These are phyloP conservation scores for Viola odorata DNA, from an alignment of 345 rosid species.

Conservation along the genomic window DNA sequence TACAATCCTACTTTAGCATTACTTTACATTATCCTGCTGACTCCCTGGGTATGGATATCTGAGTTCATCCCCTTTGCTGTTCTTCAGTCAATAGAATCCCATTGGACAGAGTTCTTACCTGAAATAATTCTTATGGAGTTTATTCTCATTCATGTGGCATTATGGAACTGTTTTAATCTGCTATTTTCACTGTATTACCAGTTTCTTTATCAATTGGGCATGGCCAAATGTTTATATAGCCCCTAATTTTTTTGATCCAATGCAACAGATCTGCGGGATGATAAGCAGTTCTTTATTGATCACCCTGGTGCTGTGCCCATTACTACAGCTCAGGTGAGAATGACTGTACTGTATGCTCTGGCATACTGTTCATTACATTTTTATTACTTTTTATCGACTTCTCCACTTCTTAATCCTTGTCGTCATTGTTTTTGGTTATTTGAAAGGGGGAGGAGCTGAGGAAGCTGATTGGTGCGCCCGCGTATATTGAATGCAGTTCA, in stretches of 20 bases:
- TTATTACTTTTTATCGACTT: background rate
- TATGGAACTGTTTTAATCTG: too few species aligned
- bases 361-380: background rate
- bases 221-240: background rate
- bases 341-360: background rate
- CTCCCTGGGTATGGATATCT: too few species aligned
- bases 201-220: background rate
- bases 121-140: too few species aligned
- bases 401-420: background rate
- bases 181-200: background rate
- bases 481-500: slow-evolving; percentile 88
- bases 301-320: slow-evolving; percentile 35
- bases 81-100: too few species aligned
- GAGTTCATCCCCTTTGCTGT: too few species aligned
- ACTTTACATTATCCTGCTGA: too few species aligned
- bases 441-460: slow-evolving; percentile 88
- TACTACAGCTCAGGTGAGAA: slow-evolving; percentile 24
- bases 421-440: background rate
- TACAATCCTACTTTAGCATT: too few species aligned
- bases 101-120: too few species aligned
- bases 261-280: slow-evolving; percentile 29
- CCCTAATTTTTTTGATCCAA: background rate
- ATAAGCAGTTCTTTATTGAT: slow-evolving; percentile 30
- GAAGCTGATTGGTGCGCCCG: slow-evolving; percentile 80
- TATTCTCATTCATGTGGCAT: too few species aligned